Conservation (phyloP, 1,139 yeast species). For the Yamadazyma aaseri region DNA sequence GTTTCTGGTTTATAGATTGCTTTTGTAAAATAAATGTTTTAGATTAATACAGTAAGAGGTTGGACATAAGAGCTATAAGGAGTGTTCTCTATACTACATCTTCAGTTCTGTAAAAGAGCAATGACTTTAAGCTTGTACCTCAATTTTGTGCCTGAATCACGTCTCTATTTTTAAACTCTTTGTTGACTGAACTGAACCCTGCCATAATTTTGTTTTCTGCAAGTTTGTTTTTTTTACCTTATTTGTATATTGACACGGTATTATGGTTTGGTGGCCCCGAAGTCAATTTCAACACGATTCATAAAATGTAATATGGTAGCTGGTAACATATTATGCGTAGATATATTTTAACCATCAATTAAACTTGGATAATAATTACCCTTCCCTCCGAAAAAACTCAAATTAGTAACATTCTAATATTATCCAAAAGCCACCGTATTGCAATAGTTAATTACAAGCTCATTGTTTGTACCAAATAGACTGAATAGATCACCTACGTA, state of each 20-base stretch:
- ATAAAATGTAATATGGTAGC: too few relatives aligned
- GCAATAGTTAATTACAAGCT: constrained; percentile 55
- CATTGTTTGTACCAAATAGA: constrained; percentile 46
- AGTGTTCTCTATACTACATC: not conserved
- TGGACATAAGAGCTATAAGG: not conserved
- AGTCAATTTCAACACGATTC: not conserved
- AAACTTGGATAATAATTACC: too few relatives aligned
- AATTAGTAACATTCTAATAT: too few relatives aligned
- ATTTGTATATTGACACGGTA: constrained; percentile 6
- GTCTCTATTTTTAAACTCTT: constrained; percentile 2
- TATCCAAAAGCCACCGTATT: constrained; percentile 58
- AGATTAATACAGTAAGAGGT: not conserved
- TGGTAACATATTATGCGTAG: too few relatives aligned
- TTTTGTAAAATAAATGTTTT: constrained; percentile 14
- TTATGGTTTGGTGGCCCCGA: not conserved
- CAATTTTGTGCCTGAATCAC: too few relatives aligned
- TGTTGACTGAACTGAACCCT: constrained; percentile 10
- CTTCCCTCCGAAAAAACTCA: too few relatives aligned
- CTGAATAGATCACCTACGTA: constrained; percentile 46
- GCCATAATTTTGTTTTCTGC: constrained; percentile 1
- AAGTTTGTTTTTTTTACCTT: constrained; percentile 3
- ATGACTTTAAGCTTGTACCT: too few relatives aligned
- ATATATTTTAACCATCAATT: too few relatives aligned
- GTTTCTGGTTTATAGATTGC: constrained; percentile 2
- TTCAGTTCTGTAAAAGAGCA: too few relatives aligned